A percentile compares a stretch with the other conserved stretches of the same genome.
Conservation (phyloP, 768 basidiomycete species). For the Lyophyllum shimeji region DNA sequence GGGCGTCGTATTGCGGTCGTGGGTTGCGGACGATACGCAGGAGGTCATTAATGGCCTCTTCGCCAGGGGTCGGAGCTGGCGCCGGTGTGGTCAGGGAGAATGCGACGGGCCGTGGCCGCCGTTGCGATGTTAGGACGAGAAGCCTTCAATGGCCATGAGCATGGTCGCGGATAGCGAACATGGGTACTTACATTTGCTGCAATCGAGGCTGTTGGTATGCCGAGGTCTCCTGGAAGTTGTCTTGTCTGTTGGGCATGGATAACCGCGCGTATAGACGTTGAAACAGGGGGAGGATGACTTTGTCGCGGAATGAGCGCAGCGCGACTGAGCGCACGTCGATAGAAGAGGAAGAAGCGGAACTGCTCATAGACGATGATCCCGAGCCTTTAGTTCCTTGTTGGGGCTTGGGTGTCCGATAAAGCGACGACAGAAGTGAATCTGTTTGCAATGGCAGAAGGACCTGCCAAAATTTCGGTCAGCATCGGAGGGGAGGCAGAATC, state of each 20-base stretch:
- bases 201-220: conserved; percentile 67
- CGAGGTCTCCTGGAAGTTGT: conserved; percentile 51
- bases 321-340: conserved; percentile 86
- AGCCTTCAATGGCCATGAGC: conserved; percentile 43
- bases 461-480: conserved; percentile 16
- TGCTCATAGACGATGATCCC: conserved; percentile 31
- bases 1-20: conserved; percentile 37
- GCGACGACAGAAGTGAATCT: conserved; percentile 56
- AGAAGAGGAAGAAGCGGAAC: conserved; percentile 39
- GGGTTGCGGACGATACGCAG: conserved; percentile 62
- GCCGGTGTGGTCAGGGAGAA: conserved; percentile 59
- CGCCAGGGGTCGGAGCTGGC: conserved; percentile 59
- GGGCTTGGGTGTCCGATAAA: conserved; percentile 64
- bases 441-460: conserved; percentile 38
- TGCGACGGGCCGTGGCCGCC: conserved; percentile 54
- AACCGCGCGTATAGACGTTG: conserved; percentile 56
- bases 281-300: conserved; percentile 68
- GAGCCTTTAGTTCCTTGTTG: conserved; percentile 49
- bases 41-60: conserved; percentile 67
- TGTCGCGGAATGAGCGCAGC: conserved; percentile 77
- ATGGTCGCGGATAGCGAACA: neutral
- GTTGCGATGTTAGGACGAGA: conserved; percentile 73
- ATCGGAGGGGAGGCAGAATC: neutral
- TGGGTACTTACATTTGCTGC: conserved; percentile 71
- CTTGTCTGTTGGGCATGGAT: conserved; percentile 52